Evolutionary conservation across 371 early-diverging fungal genomes (phyloP), one percentile per base, ranked within the genome.

Genomic region (Lichtheimia corymbifera): DNA sequence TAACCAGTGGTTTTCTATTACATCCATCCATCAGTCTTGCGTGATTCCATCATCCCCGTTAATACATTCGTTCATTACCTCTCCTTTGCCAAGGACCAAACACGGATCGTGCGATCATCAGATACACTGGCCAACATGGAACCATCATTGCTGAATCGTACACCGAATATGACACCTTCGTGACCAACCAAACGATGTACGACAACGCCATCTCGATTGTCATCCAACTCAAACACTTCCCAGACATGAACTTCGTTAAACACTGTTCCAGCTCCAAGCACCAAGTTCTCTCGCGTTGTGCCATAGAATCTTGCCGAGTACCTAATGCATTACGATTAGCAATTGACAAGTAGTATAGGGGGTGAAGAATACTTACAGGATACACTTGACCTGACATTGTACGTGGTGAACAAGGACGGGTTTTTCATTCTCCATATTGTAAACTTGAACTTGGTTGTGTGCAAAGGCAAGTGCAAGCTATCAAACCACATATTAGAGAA

Each of bases 51-150:
- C 6, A 52, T 15, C 12, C 15, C 5, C 9, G 3, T 57, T 11
- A n/a, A n/a, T n/a, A 14, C 3, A 3, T 28, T 28, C 9, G 5
- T 25, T 1, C 22, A 22, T 61, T 61, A 28, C 27, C 53, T 64
- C 18, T 67, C 65, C 0, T 67, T 45, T 0, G 58, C 65, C 9
- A 84, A 51, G 9, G 82, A 66, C 95, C 95, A 95, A 4, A 93
- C 61, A 18, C 93, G 87, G 42, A 93, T 82, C 0, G 94, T 88
- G 15, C 95, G 86, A 71, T 95, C 95, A 58, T 95, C 95, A 1
- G 93, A 92, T 1, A 91, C 91, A 14, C 93, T 90, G 1, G 84
- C 76, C 3, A 95, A 27, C 25, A 67, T 66, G 5, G 55, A 67
- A 6, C 88, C 91, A 59, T 87, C 83, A 1, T 69, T 59, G 62